These are phyloP conservation scores for Erigeron philadelphicus DNA, from an alignment of 140 eudicot species.

Conservation along the genomic window DNA sequence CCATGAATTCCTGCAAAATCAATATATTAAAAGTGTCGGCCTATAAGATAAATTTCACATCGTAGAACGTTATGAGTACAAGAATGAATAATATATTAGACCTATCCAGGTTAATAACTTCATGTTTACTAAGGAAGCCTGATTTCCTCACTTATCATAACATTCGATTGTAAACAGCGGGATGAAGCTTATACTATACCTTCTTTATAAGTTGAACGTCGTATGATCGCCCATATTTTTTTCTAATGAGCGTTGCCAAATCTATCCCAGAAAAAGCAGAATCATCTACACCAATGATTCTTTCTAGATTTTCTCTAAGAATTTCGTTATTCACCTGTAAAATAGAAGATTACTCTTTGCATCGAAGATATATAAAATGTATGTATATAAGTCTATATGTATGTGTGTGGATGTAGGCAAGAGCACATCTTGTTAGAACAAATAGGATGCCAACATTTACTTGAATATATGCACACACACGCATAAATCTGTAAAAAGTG, in stretches of 20 bases:
- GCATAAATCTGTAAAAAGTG: not conserved
- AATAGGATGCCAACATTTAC: constrained; percentile 1
- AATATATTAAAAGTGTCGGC: constrained; percentile 6
- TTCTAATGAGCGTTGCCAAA: constrained; percentile 89
- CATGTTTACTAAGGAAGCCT: not conserved
- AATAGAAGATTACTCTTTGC: constrained; percentile 11
- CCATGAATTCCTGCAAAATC: constrained; percentile 85
- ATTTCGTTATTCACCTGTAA: constrained; percentile 57
- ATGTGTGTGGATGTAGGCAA: not conserved
- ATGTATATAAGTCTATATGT: not conserved
- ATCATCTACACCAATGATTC: constrained; percentile 82
- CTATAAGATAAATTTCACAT: too few relatives aligned
- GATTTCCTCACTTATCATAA: not conserved
- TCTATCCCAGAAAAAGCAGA: constrained; percentile 83
- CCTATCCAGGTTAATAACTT: not conserved
- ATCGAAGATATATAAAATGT: constrained; percentile 1
- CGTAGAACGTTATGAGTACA: not conserved
- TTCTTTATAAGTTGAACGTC: constrained; percentile 94
- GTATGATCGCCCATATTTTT: constrained; percentile 84
- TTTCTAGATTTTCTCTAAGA: constrained; percentile 74
- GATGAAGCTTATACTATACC: constrained; percentile 51
- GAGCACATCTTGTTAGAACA: not conserved
- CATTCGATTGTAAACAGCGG: not conserved
- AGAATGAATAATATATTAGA: not conserved
- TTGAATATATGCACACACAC: not conserved